Evolutionary conservation across 1,139 yeast species (phyloP).

Genomic region (Suhomyces coccinellae): DNA sequence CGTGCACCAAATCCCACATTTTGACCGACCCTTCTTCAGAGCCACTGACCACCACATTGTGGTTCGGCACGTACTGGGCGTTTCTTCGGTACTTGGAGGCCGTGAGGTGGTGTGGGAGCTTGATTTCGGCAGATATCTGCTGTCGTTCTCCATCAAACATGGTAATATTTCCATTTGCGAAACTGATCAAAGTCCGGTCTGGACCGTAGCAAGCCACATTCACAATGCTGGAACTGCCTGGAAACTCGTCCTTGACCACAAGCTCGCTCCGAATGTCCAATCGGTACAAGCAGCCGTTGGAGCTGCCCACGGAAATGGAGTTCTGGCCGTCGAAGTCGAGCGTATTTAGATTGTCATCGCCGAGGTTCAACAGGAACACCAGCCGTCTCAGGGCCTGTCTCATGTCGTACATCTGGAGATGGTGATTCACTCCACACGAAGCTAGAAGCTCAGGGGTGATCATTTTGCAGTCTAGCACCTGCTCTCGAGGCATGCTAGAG

Average conservation of each 20-base stretch:
- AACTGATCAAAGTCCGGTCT: slow-evolving; percentile 2
- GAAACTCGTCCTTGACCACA: slow-evolving; percentile 18
- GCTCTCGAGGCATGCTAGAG: slow-evolving; percentile 11
- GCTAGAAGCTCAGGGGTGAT: slow-evolving; percentile 20
- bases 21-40: slow-evolving; percentile 3
- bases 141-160: slow-evolving; percentile 2
- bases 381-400: slow-evolving; percentile 17
- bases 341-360: slow-evolving; percentile 33
- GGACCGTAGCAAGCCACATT: slow-evolving; percentile 5
- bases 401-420: slow-evolving; percentile 22
- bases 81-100: background rate
- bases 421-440: slow-evolving; percentile 29
- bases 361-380: slow-evolving; percentile 20
- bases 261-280: slow-evolving; percentile 30
- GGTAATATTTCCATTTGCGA: slow-evolving; percentile 3
- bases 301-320: slow-evolving; percentile 25
- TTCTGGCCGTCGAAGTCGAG: slow-evolving; percentile 17
- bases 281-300: slow-evolving; percentile 29
- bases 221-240: slow-evolving; percentile 8
- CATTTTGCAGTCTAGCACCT: slow-evolving; percentile 17
- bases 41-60: slow-evolving; percentile 5
- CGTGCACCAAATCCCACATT: slow-evolving; percentile 4
- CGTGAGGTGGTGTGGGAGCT: background rate
- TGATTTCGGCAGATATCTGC: background rate
- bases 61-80: slow-evolving; percentile 3